Conservation (phyloP, 2,329 filamentous ascomycete genomes). For the Teratosphaeria viscida region DNA sequence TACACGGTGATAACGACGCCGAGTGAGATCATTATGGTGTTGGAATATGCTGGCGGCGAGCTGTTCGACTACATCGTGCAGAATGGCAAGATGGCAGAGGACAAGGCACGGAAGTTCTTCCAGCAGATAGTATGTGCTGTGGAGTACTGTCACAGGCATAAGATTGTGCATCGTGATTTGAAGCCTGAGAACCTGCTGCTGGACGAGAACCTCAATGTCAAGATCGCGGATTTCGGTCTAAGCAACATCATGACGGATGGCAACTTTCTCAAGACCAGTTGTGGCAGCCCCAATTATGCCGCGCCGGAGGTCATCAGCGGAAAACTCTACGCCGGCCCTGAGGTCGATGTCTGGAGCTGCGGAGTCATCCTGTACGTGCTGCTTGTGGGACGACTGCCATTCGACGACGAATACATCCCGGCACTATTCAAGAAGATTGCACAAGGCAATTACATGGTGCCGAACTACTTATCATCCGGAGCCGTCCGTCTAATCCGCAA, state of each 20-base stretch:
- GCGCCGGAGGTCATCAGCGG: slow-evolving; percentile 96
- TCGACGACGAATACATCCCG: slow-evolving; percentile 97
- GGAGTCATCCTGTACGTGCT: slow-evolving; percentile 57
- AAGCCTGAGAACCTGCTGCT: slow-evolving; percentile 96
- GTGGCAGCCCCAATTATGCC: slow-evolving; percentile 95
- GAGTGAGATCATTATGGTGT: slow-evolving; percentile 95
- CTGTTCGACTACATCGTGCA: slow-evolving; percentile 97
- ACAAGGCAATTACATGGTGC: slow-evolving; percentile 84
- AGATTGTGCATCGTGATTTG: slow-evolving; percentile 94
- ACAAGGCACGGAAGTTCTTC: slow-evolving; percentile 92
- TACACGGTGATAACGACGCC: slow-evolving; percentile 93
- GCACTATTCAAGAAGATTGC: slow-evolving; percentile 97
- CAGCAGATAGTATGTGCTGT: slow-evolving; percentile 98
- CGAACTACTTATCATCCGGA: slow-evolving; percentile 78
- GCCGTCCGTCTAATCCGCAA: slow-evolving; percentile 74
- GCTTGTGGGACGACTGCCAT: slow-evolving; percentile 63
- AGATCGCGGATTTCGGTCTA: slow-evolving; percentile 96
- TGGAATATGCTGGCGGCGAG: slow-evolving; percentile 93
- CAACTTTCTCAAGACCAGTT: slow-evolving; percentile 97
- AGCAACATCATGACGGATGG: slow-evolving; percentile 99
- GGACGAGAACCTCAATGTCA: slow-evolving; percentile 92
- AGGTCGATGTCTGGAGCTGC: slow-evolving; percentile 96
- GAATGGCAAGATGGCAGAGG: slow-evolving; percentile 81
- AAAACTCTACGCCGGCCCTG: slow-evolving; percentile 91
- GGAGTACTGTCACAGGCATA: slow-evolving; percentile 97